Percentiles rank a stretch among this genome's conserved stretches.
Conservation (phyloP, 768 basidiomycete species). For the Suillus ampliporus region DNA sequence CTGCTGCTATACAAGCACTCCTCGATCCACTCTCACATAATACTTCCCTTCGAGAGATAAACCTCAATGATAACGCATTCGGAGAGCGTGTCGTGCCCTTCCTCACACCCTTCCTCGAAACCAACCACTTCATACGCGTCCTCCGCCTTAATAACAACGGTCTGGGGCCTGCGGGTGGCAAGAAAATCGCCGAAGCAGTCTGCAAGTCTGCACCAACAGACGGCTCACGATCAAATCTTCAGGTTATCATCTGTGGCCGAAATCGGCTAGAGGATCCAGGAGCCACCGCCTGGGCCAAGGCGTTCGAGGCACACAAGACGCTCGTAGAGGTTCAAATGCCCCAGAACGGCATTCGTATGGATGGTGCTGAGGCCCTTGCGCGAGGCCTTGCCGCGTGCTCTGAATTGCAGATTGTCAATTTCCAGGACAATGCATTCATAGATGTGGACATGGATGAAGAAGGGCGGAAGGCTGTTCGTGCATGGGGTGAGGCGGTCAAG, state of each 20-base stretch:
- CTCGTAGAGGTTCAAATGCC: constrained; percentile 89
- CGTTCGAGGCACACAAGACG: constrained; percentile 83
- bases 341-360: constrained; percentile 98
- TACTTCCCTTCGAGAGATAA: constrained; percentile 81
- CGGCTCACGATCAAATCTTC: constrained; percentile 74
- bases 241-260: constrained; percentile 87
- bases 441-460: constrained; percentile 61
- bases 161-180: constrained; percentile 88
- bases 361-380: constrained; percentile 83
- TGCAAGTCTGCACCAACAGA: constrained; percentile 75
- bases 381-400: constrained; percentile 71
- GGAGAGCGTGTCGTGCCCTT: constrained; percentile 95
- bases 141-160: constrained; percentile 97
- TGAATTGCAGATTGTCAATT: constrained; percentile 76
- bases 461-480: constrained; percentile 53
- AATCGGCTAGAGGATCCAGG: constrained; percentile 96
- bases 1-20: constrained; percentile 83
- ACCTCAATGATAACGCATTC: constrained; percentile 96
- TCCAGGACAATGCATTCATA: constrained; percentile 90
- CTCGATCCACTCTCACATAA: constrained; percentile 87
- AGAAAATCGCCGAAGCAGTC: constrained; percentile 84
- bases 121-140: constrained; percentile 81
- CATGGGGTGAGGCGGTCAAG: constrained; percentile 65
- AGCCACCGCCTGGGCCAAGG: constrained; percentile 82
- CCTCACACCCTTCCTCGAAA: constrained; percentile 86